Evolutionary conservation across 2,329 filamentous ascomycete species (phyloP), one percentile per base, ranked within the genome.

Genomic region (Trichoderma aggressivum): DNA sequence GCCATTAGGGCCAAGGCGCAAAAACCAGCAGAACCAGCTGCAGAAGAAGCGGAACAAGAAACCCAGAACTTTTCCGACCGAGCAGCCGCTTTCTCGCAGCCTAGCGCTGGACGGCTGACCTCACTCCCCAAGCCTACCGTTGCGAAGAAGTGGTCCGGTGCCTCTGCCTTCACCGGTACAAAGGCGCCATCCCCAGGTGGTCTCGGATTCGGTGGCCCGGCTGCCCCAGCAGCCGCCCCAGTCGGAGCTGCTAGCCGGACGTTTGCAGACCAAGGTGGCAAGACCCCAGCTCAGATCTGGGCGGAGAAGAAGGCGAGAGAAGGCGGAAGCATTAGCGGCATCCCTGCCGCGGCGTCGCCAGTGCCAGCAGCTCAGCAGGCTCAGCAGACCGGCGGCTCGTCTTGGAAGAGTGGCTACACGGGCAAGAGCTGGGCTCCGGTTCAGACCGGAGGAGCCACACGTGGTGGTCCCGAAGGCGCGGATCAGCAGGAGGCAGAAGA

Each of bases 241-340:
- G 86, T 97, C 30, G 94, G 94, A 30, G 87, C 89, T 74, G 94
- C 94, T 47, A 97, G 94, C 82, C 91, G 94, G 77, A 97, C 94
- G 0, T 99, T 98, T 84, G 96, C 96, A 18, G 94, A 98, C 75
- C 86, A 97, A 80, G 94, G 92, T 74, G 96, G 96, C 73, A 99
- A 98, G 85, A 98, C 96, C 6, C 96, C 96, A 7, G 94, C 96
- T 34, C 96, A 99, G 81, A 84, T 97, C 43, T 99, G 96, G 96
- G 95, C 95, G 0, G 96, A 99, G 85, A 97, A 94, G 85, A 98
- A 98, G 85, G 95, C 93, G 47, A 91, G 90, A 72, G 90, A 96
- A 80, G 90, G 88, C 59, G 84, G 84, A 53, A 75, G 75, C 71
- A 74, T 75, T 71, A 68, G 83, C 79, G 80, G 85, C 64, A 80